Base-by-base conservation (phyloP, 495 filamentous ascomycete genomes). In the Lentithecium fluviatile region DNA sequence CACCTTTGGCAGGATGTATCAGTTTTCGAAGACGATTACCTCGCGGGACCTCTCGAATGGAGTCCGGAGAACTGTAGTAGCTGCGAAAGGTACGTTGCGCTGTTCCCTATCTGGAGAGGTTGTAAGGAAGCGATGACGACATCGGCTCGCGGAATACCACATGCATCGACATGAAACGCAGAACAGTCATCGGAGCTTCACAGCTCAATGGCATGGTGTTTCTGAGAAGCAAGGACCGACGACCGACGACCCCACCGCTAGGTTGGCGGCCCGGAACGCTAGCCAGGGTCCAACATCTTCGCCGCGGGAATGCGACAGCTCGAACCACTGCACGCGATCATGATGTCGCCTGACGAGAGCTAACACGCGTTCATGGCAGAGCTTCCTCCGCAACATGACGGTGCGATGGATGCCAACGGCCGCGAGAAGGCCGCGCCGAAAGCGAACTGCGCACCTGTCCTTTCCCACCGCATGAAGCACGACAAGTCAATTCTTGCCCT, bases 401-500 rank as follows among this genome's bases (percentile, higher is more conserved):
- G 50, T 25, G 26, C 46, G 10, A 25, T 43, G 52, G 45, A 48
- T 6, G 26, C 40, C 52, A 37, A 61, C 24, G 56, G 52, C 52
- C 52, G 17, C 1, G 20, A 19, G 26, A 26, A 34, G 34, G 23
- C 38, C 2, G 12, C 49, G 19, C 43, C 51, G 10, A 47, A 36
- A 12, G 29, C 61, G 8, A 25, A 10, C 24, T 20, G 34, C 23
- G 45, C 24, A 17, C 87, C 88, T 12, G 77, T 79, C 23, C 75
- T 89, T 12, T 69, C 82, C 46, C 89, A 94, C 61, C 84, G 83
- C 48, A 79, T 94, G 57, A 79, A 82, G 58, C 86, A 90, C 69
- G 78, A 83, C 62, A 83, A 80, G 68, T 90, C 88, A 2, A 88
- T 93, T 36, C 82, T 94, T 19, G 78, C 85, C 0, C 77, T 94